phyloP scores from a whole-genome alignment of 2,329 filamentous ascomycete genomes.

The Colletotrichum sidae region DNA sequence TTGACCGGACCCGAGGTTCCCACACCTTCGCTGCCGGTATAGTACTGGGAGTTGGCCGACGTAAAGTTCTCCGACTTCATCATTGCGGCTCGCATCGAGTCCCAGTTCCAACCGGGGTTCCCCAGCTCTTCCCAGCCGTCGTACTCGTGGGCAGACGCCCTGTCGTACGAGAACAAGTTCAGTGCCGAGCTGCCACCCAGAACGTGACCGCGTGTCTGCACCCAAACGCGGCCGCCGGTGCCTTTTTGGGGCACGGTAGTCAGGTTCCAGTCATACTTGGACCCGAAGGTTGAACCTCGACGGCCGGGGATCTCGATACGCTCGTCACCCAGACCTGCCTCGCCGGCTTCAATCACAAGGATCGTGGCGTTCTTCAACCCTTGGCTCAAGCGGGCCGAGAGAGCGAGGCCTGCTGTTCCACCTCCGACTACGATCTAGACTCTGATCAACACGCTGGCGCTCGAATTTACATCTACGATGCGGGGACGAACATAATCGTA shows the following conservation, averaged over 20 bases:
- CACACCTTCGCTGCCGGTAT: slow-evolving; percentile 33
- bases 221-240: slow-evolving; percentile 51
- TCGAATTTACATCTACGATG: no score
- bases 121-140: slow-evolving; percentile 49
- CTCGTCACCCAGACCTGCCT: slow-evolving; percentile 38
- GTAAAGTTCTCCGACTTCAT: slow-evolving; percentile 44
- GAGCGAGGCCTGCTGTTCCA: slow-evolving; percentile 28
- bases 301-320: slow-evolving; percentile 44
- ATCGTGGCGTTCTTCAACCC: slow-evolving; percentile 40
- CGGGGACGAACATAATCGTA: slow-evolving; percentile 21
- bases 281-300: slow-evolving; percentile 39
- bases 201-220: slow-evolving; percentile 55
- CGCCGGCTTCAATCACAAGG: slow-evolving; percentile 46
- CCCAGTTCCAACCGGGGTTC: slow-evolving; percentile 50
- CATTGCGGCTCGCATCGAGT: slow-evolving; percentile 49
- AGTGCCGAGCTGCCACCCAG: slow-evolving; percentile 58
- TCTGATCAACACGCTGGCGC: no score
- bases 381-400: slow-evolving; percentile 39
- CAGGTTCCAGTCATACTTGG: slow-evolving; percentile 51
- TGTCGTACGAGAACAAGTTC: slow-evolving; percentile 54
- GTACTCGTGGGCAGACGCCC: slow-evolving; percentile 45
- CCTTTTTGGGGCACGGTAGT: slow-evolving; percentile 51
- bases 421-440: slow-evolving; percentile 35
- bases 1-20: slow-evolving; percentile 41
- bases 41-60: slow-evolving; percentile 33